Base-by-base conservation (phyloP, 2,329 filamentous ascomycete genomes). In the Fusarium acutatum region DNA sequence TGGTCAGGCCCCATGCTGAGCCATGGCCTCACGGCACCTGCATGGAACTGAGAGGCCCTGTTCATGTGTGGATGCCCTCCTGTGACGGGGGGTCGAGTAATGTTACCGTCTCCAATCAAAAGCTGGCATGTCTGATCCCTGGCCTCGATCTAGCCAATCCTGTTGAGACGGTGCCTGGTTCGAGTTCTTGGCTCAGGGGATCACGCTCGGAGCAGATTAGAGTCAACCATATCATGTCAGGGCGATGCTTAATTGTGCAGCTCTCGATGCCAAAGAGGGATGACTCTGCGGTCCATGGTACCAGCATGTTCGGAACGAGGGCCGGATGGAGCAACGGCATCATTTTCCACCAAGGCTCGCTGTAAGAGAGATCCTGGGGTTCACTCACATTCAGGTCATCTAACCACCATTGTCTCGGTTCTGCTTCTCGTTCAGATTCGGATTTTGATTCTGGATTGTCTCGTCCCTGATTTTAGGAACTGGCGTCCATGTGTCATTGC, bases 51-150 rank as follows among this genome's bases (percentile, higher is more conserved):
- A 52, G 43, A 53, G 50, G 52, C 64, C 73, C 62, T 73, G 74
- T 60, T 40, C 44, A 46, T 66, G 62, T 77, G 75, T 71, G 67
- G 67, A 60, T 64, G 60, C 32, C 54, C 60, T 60, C 66, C 60
- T 70, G 67, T 56, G 66, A 68, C 64, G 30, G 50, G 60, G 66
- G 60, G 37, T 52, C 52, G 46, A 77, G 75, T 71, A 77, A 76
- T 75, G 69, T 70, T 52, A 72, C 76, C 35, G 56, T 69, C 56
- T 57, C 79, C 78, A 80, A 80, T 80, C 69, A 78, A 62, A 62
- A 32, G 57, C 47, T 44, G 58, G 56, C 30, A 57, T 75, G 61
- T 73, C 75, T 75, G 37, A 40, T 75, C 74, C 74, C 73, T 75
- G 57, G 70, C 30, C 32, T 41, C 17, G 32, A 49, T 53, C 47